Base-by-base conservation (phyloP, 192 early-diverging fungal genomes). In the Jimgerdemannia lactiflua region DNA sequence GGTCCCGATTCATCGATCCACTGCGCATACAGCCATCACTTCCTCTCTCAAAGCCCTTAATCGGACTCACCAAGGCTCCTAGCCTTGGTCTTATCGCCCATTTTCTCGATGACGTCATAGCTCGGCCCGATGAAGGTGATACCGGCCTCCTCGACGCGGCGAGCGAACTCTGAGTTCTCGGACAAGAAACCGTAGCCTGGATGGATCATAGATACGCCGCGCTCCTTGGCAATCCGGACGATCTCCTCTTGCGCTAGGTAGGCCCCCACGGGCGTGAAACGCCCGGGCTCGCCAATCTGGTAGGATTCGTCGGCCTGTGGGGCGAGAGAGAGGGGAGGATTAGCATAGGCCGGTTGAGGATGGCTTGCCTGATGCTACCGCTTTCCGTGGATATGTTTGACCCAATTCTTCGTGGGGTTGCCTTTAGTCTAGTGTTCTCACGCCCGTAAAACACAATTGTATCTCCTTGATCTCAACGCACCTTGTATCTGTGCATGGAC, bases 51-150 rank as follows among this genome's bases (percentile, higher is more conserved):
- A 59, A 59, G 6, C 49, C 49, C 18, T 65, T 80, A 43, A 17
- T 71, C 74, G 19, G 68, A 74, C 64, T 82, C 90, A 87, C 91
- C 97, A 39, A 99, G 87, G 10, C 79, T 75, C 69, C 95, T 85
- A 39, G 97, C 96, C 86, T 96, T 95, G 41, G 95, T 96, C 85
- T 99, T 99, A 88, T 98, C 96, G 43, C 97, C 97, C 71, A 95
- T 88, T 4, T 89, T 88, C 42, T 93, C 93, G 80, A 99, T 97
- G 39, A 94, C 91, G 70, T 92, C 86, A 14, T 94, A 87, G 11
- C 84, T 79, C 4, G 97, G 97, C 43, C 97, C 97, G 42, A 95
- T 92, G 82, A 95, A 99, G 63, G 94, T 91, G 73, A 99, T 94
- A 49, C 95, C 96, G 14, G 95, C 94, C 3, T 85, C 92, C 72